phyloP scores from a whole-genome alignment of 257 asterid species.

The Salvia hispanica region DNA sequence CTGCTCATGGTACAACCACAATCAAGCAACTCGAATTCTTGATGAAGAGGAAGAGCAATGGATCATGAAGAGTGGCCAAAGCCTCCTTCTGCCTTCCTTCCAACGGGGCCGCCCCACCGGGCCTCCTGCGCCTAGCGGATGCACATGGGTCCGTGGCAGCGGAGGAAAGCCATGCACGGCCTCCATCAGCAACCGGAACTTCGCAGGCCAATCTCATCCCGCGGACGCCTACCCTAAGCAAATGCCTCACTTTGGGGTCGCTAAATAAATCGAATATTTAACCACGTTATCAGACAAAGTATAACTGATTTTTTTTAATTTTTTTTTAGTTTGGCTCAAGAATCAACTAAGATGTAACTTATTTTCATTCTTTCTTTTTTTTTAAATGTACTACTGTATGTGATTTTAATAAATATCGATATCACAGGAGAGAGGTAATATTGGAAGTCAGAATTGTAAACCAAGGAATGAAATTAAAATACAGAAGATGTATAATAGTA shows the following conservation, averaged over 20 bases:
- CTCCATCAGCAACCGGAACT: conserved; percentile 45
- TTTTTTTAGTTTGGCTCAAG: conserved; percentile 24
- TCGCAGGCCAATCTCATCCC: conserved; percentile 34
- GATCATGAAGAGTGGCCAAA: conserved; percentile 34
- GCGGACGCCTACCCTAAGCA: conserved; percentile 30
- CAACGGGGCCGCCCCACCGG: conserved; percentile 29
- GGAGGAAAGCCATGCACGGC: conserved; percentile 43
- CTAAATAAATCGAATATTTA: conserved; percentile 19
- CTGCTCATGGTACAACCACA: conserved; percentile 28
- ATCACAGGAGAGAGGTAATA: not conserved
- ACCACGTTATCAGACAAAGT: not conserved
- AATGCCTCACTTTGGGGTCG: conserved; percentile 44
- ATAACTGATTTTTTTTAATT: not conserved
- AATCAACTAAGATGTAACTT: conserved; percentile 10
- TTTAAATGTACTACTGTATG: not conserved
- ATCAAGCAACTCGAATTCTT: conserved; percentile 45
- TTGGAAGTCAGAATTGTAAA: not conserved
- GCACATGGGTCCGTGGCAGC: conserved; percentile 41
- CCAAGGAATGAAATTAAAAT: not conserved
- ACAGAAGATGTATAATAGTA: not conserved
- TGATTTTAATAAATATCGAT: not conserved
- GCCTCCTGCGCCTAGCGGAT: conserved; percentile 44
- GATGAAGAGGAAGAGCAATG: conserved; percentile 43
- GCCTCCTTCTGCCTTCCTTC: conserved; percentile 40
- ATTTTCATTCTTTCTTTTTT: conserved; percentile 16